Percentiles rank a stretch among this genome's conserved stretches.
These are phyloP conservation scores for Phytomonas sp. DNA, from an alignment of 208 protist species.

Conservation along the genomic window DNA sequence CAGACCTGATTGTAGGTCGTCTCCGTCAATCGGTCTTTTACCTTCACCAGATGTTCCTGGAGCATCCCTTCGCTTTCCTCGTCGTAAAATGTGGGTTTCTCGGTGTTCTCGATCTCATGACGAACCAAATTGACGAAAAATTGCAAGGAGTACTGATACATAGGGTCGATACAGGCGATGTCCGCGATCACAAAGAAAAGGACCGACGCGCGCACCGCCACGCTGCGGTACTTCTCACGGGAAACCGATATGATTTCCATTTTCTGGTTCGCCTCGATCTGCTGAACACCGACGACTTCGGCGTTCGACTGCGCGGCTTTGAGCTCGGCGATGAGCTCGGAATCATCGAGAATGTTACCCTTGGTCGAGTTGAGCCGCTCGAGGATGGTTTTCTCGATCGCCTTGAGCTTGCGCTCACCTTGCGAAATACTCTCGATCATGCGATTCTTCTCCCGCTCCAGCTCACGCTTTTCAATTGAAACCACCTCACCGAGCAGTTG, in stretches of 20 bases:
- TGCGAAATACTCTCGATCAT: slow-evolving; percentile 90
- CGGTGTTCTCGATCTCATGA: slow-evolving; percentile 73
- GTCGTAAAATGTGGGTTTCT: slow-evolving; percentile 16
- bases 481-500: slow-evolving; percentile 94
- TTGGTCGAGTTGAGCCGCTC: slow-evolving; percentile 78
- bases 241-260: slow-evolving; percentile 89
- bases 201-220: slow-evolving; percentile 87
- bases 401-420: slow-evolving; percentile 88
- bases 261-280: slow-evolving; percentile 88
- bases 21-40: slow-evolving; percentile 84
- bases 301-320: slow-evolving; percentile 91
- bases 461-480: slow-evolving; percentile 86
- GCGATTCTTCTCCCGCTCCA: slow-evolving; percentile 93
- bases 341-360: slow-evolving; percentile 94
- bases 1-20: slow-evolving; percentile 95
- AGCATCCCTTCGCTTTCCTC: slow-evolving; percentile 9
- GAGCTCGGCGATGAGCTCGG: slow-evolving; percentile 90
- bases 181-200: slow-evolving; percentile 95
- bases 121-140: slow-evolving; percentile 96
- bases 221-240: slow-evolving; percentile 82
- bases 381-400: slow-evolving; percentile 91
- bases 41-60: slow-evolving; percentile 39
- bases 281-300: slow-evolving; percentile 74
- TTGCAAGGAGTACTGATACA: slow-evolving; percentile 98
- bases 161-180: slow-evolving; percentile 93